Evolutionary conservation across 2,329 filamentous ascomycete species (phyloP).

Genomic region (Verticillium nubilum): DNA sequence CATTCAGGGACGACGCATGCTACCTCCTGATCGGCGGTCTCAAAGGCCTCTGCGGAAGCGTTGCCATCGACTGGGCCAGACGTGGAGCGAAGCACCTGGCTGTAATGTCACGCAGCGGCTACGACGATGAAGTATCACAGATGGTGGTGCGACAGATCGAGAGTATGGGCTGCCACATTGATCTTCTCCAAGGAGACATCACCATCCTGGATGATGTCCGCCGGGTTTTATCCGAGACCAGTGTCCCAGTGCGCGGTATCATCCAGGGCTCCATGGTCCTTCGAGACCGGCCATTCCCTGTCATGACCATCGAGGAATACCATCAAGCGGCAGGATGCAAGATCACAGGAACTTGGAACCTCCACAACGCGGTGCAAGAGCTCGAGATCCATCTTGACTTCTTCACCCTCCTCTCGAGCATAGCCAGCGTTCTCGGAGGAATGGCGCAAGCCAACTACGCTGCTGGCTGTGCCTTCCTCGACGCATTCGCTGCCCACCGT

Average conservation of each 20-base stretch:
- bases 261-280: slow-evolving; percentile 27
- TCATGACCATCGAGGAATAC: slow-evolving; percentile 26
- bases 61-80: slow-evolving; percentile 24
- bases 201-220: slow-evolving; percentile 7
- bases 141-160: slow-evolving; percentile 11
- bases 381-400: slow-evolving; percentile 22
- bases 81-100: slow-evolving; percentile 26
- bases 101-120: slow-evolving; percentile 22
- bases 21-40: slow-evolving; percentile 33
- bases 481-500: slow-evolving; percentile 20
- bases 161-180: slow-evolving; percentile 13
- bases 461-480: slow-evolving; percentile 26
- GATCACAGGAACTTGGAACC: slow-evolving; percentile 30
- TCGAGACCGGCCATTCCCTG: slow-evolving; percentile 15
- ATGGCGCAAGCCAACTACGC: slow-evolving; percentile 28
- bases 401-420: slow-evolving; percentile 27
- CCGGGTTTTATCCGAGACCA: slow-evolving; percentile 1
- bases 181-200: slow-evolving; percentile 12
- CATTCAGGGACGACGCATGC: slow-evolving; percentile 15
- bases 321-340: slow-evolving; percentile 23
- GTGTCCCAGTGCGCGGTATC: slow-evolving; percentile 12
- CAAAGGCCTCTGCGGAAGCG: slow-evolving; percentile 25
- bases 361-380: slow-evolving; percentile 23
- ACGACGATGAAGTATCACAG: slow-evolving; percentile 19
- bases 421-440: slow-evolving; percentile 21